Conservation (phyloP, 495 filamentous ascomycete genomes). For the Paragyromitra xinjiangensis region DNA sequence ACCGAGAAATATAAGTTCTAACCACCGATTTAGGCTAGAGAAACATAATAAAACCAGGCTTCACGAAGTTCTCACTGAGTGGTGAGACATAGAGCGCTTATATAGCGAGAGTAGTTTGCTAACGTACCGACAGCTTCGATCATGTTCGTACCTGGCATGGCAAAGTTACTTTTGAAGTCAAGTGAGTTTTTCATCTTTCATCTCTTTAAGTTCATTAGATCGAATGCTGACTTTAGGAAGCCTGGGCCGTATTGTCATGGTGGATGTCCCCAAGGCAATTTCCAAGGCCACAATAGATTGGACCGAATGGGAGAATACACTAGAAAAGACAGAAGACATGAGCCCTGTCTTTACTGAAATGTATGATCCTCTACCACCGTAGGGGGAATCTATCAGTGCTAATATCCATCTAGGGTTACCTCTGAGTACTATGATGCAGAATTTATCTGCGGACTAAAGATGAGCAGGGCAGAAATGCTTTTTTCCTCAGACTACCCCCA, state of each 20-base stretch:
- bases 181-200: conserved; percentile 21
- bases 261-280: conserved; percentile 45
- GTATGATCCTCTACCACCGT: conserved; percentile 17
- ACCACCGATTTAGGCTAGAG: conserved; percentile 22
- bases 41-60: conserved; percentile 25
- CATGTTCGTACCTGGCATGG: conserved; percentile 48
- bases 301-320: conserved; percentile 44
- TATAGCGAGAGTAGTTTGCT: background rate
- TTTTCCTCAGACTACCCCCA: conserved; percentile 40
- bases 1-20: conserved; percentile 7
- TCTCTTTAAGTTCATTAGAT: background rate
- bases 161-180: conserved; percentile 50
- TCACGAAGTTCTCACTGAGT: conserved; percentile 22
- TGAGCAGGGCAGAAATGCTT: conserved; percentile 48
- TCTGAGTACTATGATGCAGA: conserved; percentile 52
- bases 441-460: conserved; percentile 46
- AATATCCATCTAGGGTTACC: conserved; percentile 42
- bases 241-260: conserved; percentile 49
- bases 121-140: conserved; percentile 33
- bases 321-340: conserved; percentile 39
- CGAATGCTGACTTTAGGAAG: conserved; percentile 29
- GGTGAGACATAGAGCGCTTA: conserved; percentile 9
- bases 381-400: conserved; percentile 2
- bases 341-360: conserved; percentile 48
- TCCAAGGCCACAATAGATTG: conserved; percentile 45